phyloP scores from a whole-genome alignment of 768 basidiomycete genomes.

The Leccinum disarticulatum region DNA sequence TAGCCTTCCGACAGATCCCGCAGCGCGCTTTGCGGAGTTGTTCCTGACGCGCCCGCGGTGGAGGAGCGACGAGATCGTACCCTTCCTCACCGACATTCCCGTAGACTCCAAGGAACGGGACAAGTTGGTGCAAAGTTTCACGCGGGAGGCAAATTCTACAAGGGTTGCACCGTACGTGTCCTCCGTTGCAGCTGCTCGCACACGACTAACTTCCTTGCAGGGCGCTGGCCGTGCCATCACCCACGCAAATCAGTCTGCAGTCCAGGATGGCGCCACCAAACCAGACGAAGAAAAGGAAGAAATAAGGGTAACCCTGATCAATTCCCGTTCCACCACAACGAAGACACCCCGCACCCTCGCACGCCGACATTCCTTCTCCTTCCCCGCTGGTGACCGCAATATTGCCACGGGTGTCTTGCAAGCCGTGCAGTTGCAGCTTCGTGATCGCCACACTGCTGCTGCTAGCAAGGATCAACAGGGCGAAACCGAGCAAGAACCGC shows the following conservation, averaged over 20 bases:
- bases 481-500: conserved; percentile 22
- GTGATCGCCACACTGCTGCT: conserved; percentile 52
- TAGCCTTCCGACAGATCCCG: conserved; percentile 71
- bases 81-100: conserved; percentile 80
- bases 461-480: conserved; percentile 17
- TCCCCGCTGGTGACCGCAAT: conserved; percentile 37
- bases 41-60: conserved; percentile 80
- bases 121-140: conserved; percentile 70
- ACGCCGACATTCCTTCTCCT: conserved; percentile 62
- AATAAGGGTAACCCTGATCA: conserved; percentile 30
- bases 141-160: conserved; percentile 69
- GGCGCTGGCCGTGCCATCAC: conserved; percentile 69
- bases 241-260: conserved; percentile 63
- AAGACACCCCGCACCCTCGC: conserved; percentile 44
- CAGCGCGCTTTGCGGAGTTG: conserved; percentile 81
- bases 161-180: conserved; percentile 60
- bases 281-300: conserved; percentile 66
- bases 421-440: conserved; percentile 62
- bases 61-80: conserved; percentile 76
- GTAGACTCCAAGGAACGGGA: conserved; percentile 87
- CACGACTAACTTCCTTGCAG: conserved; percentile 35
- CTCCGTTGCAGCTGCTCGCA: not conserved
- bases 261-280: conserved; percentile 47
- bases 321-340: conserved; percentile 27
- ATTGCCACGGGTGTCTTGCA: conserved; percentile 54